A percentile compares a stretch with the other conserved stretches of the same genome.
Conservation (phyloP, 2,329 filamentous ascomycete species). For the Tolypocladium ovalisporum region DNA sequence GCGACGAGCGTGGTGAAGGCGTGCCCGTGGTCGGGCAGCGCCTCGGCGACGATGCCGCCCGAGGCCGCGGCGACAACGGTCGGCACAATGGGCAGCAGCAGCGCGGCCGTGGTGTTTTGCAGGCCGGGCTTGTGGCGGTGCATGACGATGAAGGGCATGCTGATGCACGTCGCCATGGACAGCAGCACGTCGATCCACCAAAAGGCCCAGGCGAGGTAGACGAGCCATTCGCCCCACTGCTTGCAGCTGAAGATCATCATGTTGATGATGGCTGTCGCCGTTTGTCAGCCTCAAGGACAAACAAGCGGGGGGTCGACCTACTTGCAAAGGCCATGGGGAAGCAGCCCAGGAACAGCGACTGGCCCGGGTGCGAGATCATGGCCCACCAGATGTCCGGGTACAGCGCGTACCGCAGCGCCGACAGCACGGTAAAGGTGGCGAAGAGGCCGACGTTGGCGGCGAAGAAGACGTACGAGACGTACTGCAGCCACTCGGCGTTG, state of each 20-base stretch:
- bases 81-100: conserved; percentile 56
- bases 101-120: conserved; percentile 50
- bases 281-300: background rate
- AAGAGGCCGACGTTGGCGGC: conserved; percentile 49
- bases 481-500: conserved; percentile 44
- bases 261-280: conserved; percentile 43
- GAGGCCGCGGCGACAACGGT: conserved; percentile 54
- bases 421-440: conserved; percentile 38
- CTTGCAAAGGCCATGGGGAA: conserved; percentile 59
- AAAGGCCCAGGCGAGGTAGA: conserved; percentile 42
- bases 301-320: conserved; percentile 9
- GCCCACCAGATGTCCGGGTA: conserved; percentile 56
- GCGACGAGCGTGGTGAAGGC: conserved; percentile 51
- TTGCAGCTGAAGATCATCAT: conserved; percentile 51
- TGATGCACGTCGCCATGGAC: conserved; percentile 41
- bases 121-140: conserved; percentile 33
- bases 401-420: conserved; percentile 47
- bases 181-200: conserved; percentile 48
- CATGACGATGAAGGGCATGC: conserved; percentile 45
- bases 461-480: conserved; percentile 51
- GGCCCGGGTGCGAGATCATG: conserved; percentile 56
- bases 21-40: conserved; percentile 41
- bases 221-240: conserved; percentile 50
- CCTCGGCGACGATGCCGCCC: conserved; percentile 52
- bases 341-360: conserved; percentile 58